Percentiles rank a stretch among this genome's conserved stretches.
phyloP scores from a whole-genome alignment of 352 stramenopile species.

The Phytophthora citricola region DNA sequence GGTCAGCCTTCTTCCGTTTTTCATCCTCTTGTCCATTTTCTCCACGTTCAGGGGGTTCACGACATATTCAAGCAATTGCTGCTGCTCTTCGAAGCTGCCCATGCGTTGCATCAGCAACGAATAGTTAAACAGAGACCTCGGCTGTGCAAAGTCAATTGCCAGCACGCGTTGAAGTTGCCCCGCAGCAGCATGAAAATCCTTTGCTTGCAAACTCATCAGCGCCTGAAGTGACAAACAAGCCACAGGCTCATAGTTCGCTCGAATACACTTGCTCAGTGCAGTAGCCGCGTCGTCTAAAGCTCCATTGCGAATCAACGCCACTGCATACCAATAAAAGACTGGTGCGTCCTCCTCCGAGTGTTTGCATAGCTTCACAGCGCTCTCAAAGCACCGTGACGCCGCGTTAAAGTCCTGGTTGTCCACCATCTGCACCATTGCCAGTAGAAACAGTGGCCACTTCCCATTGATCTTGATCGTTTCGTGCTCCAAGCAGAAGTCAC shows the following conservation, averaged over 20 bases:
- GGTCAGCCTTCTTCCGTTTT: slow-evolving; percentile 16
- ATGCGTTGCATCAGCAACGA: slow-evolving; percentile 63
- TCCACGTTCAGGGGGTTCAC: slow-evolving; percentile 15
- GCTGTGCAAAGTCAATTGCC: slow-evolving; percentile 60
- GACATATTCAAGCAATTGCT: slow-evolving; percentile 69
- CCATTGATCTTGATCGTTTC: slow-evolving; percentile 4
- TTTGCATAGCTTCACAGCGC: slow-evolving; percentile 13
- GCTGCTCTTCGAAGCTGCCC: slow-evolving; percentile 50
- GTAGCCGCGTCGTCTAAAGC: slow-evolving; percentile 16
- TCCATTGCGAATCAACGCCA: slow-evolving; percentile 48
- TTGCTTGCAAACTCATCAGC: slow-evolving; percentile 40
- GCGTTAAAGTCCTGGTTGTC: slow-evolving; percentile 30
- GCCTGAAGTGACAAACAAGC: slow-evolving; percentile 63
- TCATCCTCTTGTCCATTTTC: slow-evolving; percentile 10
- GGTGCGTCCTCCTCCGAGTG: slow-evolving; percentile 3
- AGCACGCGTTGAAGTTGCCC: slow-evolving; percentile 62
- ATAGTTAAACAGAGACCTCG: slow-evolving; percentile 71
- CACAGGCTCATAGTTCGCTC: slow-evolving; percentile 52
- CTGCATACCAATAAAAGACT: slow-evolving; percentile 67
- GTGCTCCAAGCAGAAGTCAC: slow-evolving; percentile 18
- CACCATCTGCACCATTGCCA: slow-evolving; percentile 45
- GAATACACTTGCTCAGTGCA: slow-evolving; percentile 56
- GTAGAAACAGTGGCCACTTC: slow-evolving; percentile 52
- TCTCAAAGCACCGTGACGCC: slow-evolving; percentile 42
- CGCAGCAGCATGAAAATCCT: slow-evolving; percentile 49